These are phyloP conservation scores for Albophoma yamanashiensis DNA, from an alignment of 2,329 filamentous ascomycete species.

Conservation along the genomic window DNA sequence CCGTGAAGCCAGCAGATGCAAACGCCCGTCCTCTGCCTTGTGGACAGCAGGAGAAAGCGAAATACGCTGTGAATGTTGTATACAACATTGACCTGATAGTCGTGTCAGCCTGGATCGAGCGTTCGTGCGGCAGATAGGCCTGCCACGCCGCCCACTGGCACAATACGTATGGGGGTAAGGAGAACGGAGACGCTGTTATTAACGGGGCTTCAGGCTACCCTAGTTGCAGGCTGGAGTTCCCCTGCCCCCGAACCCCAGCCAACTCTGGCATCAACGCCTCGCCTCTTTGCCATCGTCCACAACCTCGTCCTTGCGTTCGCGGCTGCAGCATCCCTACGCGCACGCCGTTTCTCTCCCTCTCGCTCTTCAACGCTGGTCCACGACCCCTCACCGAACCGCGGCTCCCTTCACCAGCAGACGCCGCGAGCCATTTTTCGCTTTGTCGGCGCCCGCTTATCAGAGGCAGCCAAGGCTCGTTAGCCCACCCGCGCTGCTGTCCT, in stretches of 20 bases:
- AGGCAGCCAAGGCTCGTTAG: background rate
- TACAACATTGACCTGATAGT: background rate
- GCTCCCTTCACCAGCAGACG: background rate
- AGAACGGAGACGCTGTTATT: background rate
- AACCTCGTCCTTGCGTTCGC: background rate
- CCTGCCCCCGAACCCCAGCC: background rate
- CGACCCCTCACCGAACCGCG: slow-evolving; percentile 1
- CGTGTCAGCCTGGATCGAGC: background rate
- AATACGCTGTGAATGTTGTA: too few species aligned
- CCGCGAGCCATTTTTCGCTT: slow-evolving; percentile 6
- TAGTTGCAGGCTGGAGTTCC: background rate
- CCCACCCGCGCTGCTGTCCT: background rate
- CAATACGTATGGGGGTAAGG: too few species aligned
- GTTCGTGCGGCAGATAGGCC: background rate
- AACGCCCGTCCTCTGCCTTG: background rate
- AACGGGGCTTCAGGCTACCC: too few species aligned
- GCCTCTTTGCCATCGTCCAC: slow-evolving; percentile 5
- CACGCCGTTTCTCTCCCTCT: background rate
- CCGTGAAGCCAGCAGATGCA: background rate
- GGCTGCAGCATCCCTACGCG: background rate
- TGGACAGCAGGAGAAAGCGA: background rate
- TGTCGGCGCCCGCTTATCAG: background rate
- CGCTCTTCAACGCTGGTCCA: background rate
- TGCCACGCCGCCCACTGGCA: background rate
- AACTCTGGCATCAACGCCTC: slow-evolving; percentile 2